Evolutionary conservation across 2,329 filamentous ascomycete species (phyloP).

Genomic region (Diaporthe helianthi): DNA sequence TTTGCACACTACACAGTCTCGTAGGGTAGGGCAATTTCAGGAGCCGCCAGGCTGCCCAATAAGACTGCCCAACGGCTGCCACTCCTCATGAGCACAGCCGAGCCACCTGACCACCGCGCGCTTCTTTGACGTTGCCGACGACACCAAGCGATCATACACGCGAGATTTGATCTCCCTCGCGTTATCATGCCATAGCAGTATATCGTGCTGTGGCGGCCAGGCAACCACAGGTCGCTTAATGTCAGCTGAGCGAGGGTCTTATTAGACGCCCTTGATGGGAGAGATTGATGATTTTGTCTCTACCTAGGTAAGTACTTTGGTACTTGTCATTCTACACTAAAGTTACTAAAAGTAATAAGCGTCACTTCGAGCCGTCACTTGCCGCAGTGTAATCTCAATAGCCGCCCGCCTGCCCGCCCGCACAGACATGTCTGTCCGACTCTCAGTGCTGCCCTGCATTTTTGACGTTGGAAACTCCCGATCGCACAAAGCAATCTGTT

Average conservation of each 20-base stretch:
- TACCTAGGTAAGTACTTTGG: background rate
- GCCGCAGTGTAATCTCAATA: constrained; percentile 10
- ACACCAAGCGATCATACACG: constrained; percentile 24
- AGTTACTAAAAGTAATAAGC: constrained; percentile 31
- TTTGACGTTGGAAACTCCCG: background rate
- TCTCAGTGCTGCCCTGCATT: background rate
- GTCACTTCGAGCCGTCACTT: background rate
- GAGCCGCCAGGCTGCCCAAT: constrained; percentile 34
- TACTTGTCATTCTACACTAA: background rate
- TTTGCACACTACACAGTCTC: background rate
- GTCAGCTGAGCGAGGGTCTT: constrained; percentile 29
- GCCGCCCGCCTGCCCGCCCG: constrained; percentile 24
- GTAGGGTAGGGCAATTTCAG: constrained; percentile 9
- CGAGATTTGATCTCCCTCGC: constrained; percentile 17
- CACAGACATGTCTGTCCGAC: background rate
- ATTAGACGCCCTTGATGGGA: constrained; percentile 25
- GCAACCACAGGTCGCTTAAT: background rate
- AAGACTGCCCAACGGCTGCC: background rate
- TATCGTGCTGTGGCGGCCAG: background rate
- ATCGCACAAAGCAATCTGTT: constrained; percentile 10
- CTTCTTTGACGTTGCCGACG: constrained; percentile 2
- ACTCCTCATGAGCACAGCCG: background rate
- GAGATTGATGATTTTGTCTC: background rate
- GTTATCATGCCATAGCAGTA: background rate
- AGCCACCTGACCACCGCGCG: constrained; percentile 23